These are phyloP conservation scores for Erythrobasidium yunnanense DNA, from an alignment of 768 basidiomycete genomes.

Conservation along the genomic window DNA sequence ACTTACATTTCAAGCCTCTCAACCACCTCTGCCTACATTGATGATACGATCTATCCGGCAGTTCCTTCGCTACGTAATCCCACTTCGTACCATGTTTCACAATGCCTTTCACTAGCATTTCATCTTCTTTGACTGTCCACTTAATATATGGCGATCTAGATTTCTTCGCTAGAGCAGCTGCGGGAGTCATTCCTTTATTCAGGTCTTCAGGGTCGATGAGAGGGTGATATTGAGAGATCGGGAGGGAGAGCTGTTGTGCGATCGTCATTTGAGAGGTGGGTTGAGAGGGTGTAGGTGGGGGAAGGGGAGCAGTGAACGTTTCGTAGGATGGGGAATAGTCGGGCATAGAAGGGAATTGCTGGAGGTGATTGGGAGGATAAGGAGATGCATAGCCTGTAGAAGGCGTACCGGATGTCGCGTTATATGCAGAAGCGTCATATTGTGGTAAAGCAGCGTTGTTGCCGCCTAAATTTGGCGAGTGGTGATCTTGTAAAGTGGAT, in stretches of 20 bases:
- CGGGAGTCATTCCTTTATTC: constrained; percentile 18
- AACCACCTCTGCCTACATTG: constrained; percentile 39
- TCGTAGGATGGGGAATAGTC: too few relatives aligned
- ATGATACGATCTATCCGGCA: constrained; percentile 38
- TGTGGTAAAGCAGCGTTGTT: too few relatives aligned
- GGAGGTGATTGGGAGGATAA: too few relatives aligned
- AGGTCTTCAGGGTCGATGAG: constrained; percentile 19
- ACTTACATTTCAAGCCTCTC: constrained; percentile 29
- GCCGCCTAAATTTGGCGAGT: too few relatives aligned
- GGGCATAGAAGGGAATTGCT: too few relatives aligned
- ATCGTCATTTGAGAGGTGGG: constrained; percentile 13
- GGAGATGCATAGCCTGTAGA: too few relatives aligned
- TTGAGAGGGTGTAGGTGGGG: too few relatives aligned
- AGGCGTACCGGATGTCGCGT: too few relatives aligned
- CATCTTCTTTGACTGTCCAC: constrained; percentile 35
- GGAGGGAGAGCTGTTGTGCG: constrained; percentile 2
- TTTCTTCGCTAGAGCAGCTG: constrained; percentile 23
- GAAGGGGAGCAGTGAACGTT: too few relatives aligned
- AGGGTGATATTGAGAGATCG: neutral
- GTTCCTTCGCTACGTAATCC: constrained; percentile 36
- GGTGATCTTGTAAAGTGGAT: too few relatives aligned
- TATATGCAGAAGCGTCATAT: too few relatives aligned
- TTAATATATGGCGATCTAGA: constrained; percentile 32
- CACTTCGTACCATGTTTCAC: constrained; percentile 36
- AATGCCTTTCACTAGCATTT: constrained; percentile 35